These are phyloP conservation scores for Euphrasia confusa DNA, from an alignment of 257 asterid species.

Conservation along the genomic window DNA sequence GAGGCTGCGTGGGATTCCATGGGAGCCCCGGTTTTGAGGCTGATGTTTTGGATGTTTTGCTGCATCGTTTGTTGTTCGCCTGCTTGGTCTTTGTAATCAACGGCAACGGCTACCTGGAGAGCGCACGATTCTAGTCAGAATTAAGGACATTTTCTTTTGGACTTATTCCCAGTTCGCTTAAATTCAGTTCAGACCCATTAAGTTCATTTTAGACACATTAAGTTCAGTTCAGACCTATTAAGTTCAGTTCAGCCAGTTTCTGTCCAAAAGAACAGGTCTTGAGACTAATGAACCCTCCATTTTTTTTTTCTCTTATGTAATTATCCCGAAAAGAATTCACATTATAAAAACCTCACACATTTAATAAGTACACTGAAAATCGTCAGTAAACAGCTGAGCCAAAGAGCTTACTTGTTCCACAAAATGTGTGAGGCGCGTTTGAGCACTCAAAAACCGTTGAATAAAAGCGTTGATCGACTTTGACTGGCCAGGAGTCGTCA, in stretches of 20 bases:
- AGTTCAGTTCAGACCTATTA: too few species aligned
- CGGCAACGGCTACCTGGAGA: slow-evolving; percentile 81
- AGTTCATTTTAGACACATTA: too few species aligned
- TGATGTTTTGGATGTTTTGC: slow-evolving; percentile 86
- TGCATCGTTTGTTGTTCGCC: slow-evolving; percentile 98
- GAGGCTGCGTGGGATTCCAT: slow-evolving; percentile 97
- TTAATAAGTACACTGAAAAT: neutral
- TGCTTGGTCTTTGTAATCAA: slow-evolving; percentile 87
- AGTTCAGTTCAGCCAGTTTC: too few species aligned
- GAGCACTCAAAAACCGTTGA: slow-evolving; percentile 94
- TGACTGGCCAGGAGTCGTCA: slow-evolving; percentile 77
- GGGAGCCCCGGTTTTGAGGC: slow-evolving; percentile 97
- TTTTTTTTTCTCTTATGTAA: too few species aligned
- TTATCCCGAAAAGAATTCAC: neutral
- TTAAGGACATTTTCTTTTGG: too few species aligned
- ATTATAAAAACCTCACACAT: neutral
- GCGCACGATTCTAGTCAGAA: neutral
- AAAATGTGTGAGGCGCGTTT: slow-evolving; percentile 86
- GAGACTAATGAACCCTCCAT: too few species aligned
- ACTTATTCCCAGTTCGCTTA: too few species aligned
- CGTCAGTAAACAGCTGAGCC: slow-evolving; percentile 1
- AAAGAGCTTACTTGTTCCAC: slow-evolving; percentile 79
- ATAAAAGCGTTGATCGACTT: slow-evolving; percentile 88
- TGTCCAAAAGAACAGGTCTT: too few species aligned
- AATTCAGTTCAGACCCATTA: too few species aligned